Evolutionary conservation across 768 basidiomycete species (phyloP), one percentile per base, ranked within the genome.

Genomic region (Collybiopsis luxurians): DNA sequence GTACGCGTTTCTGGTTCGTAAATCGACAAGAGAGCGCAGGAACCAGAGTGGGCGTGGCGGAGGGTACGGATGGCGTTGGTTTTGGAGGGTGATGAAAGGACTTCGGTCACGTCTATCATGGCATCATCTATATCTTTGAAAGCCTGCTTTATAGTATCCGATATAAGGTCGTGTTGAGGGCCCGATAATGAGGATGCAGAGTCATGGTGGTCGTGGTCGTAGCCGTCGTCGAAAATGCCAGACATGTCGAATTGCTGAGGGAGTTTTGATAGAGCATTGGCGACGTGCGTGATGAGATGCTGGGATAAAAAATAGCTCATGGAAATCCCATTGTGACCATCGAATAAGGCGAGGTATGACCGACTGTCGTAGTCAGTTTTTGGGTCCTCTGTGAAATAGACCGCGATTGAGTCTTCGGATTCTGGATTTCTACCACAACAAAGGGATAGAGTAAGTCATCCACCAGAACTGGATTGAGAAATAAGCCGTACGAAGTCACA

Each of bases 11-110:
- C 64, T 7, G 65, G 66, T 48, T 83, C 77, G 64, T 76, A 82
- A 55, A 81, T 68, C 2, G 73, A 71, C 27, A 82, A 64, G 13
- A 81, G 58, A 0, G 79, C 79, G 60, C 77, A 79, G 0, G 77
- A 74, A 10, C 78, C 78, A 1, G 74, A 54, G 23, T 69, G 65
- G 0, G 75, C 76, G 11, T 65, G 64, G 11, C 65, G 64, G 7
- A 79, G 71, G 11, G 73, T 27, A 0, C 61, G 56, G 19, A 68
- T 61, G 0, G 69, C 73, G 4, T 66, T 61, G 30, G 60, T 55
- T 39, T 63, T 67, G 2, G 73, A 69, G 30, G 55, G 34, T 30
- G 64, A 52, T 12, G 65, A 49, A 46, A 73, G 59, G 13, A 67
- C 71, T 17, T 50, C 65, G 1, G 67, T 60, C 19, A 69, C 66